Conservation (phyloP, 148 eudicot genomes). For the Selenicereus undatus region DNA sequence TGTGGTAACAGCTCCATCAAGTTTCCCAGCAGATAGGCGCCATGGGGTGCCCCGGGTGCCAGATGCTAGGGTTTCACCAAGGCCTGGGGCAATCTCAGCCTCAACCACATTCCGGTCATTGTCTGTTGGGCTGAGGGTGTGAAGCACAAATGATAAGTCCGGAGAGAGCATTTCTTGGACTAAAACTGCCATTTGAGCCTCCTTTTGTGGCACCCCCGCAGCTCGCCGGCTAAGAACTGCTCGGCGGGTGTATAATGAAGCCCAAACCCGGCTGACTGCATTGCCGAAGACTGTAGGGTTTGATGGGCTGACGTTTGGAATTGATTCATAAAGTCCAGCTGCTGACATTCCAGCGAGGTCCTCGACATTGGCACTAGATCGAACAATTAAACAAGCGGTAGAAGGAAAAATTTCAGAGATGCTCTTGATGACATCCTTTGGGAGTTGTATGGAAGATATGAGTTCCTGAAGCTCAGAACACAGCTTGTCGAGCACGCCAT, state of each 20-base stretch:
- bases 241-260: constrained; percentile 86
- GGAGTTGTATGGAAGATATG: constrained; percentile 50
- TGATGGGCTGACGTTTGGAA: constrained; percentile 85
- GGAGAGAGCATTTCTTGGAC: constrained; percentile 94
- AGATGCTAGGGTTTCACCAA: constrained; percentile 88
- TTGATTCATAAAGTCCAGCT: constrained; percentile 91
- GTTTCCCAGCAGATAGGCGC: constrained; percentile 68
- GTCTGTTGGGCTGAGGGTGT: constrained; percentile 81
- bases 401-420: constrained; percentile 46
- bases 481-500: constrained; percentile 62
- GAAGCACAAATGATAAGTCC: constrained; percentile 78
- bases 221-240: constrained; percentile 88
- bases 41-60: constrained; percentile 95
- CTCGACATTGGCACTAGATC: constrained; percentile 96
- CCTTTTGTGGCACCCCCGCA: constrained; percentile 62
- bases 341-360: constrained; percentile 98
- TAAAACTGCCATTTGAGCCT: constrained; percentile 76
- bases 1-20: constrained; percentile 60
- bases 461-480: constrained; percentile 62
- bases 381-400: constrained; percentile 61
- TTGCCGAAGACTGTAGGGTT: constrained; percentile 59
- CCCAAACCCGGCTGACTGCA: constrained; percentile 77
- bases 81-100: constrained; percentile 89
- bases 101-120: constrained; percentile 54
- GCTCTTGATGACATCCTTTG: constrained; percentile 39